Conservation (phyloP, 2,329 filamentous ascomycete genomes). For the Thelonectria blattea region DNA sequence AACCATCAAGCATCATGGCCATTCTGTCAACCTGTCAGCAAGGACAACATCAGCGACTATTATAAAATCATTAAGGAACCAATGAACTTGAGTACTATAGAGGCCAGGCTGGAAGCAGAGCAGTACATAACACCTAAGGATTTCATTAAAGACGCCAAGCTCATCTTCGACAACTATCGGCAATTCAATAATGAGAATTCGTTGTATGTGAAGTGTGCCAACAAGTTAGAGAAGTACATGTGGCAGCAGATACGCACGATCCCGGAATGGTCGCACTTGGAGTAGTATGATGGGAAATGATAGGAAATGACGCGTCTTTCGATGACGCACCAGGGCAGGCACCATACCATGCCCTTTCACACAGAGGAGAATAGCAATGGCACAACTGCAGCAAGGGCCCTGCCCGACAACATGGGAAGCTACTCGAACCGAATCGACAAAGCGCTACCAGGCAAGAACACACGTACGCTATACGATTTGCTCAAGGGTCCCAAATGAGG, state of each 20-base stretch:
- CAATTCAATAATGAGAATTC: slow-evolving; percentile 97
- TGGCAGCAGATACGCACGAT: slow-evolving; percentile 91
- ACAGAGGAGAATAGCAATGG: background rate
- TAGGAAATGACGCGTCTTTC: no score
- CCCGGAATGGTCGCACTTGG: slow-evolving; percentile 83
- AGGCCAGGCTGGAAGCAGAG: slow-evolving; percentile 91
- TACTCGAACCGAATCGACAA: slow-evolving; percentile 15
- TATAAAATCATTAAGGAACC: slow-evolving; percentile 98
- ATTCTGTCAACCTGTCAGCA: slow-evolving; percentile 90
- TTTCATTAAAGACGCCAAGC: slow-evolving; percentile 84
- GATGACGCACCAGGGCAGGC: background rate
- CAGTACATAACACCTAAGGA: slow-evolving; percentile 91
- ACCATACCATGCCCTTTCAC: background rate
- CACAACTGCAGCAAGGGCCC: background rate
- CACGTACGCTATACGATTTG: background rate
- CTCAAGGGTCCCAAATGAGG: slow-evolving; percentile 1
- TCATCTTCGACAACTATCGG: slow-evolving; percentile 94
- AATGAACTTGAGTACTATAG: slow-evolving; percentile 97
- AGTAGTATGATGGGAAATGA: slow-evolving; percentile 29
- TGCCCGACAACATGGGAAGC: slow-evolving; percentile 11
- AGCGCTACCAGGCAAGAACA: slow-evolving; percentile 8
- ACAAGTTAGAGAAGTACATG: slow-evolving; percentile 93
- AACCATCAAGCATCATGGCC: slow-evolving; percentile 95
- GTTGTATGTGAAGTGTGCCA: slow-evolving; percentile 92
- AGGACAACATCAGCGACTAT: slow-evolving; percentile 95